Evolutionary conservation across 2,329 filamentous ascomycete genomes (phyloP), one percentile per base, ranked within the genome.

Genomic region (Diplocarpon mali): DNA sequence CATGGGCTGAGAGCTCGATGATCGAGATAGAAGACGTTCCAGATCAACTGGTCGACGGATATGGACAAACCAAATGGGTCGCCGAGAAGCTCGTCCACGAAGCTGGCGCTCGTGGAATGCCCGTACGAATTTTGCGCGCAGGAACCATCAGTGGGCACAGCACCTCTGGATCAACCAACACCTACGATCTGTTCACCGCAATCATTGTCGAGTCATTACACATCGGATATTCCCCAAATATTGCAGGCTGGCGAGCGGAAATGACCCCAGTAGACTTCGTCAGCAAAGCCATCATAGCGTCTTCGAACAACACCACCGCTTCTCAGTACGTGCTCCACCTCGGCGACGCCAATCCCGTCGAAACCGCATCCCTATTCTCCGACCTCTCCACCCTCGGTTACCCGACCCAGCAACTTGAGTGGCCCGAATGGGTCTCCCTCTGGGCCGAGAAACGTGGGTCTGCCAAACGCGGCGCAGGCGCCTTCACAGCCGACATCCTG

Each of bases 41-140:
- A 0, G 46, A 73, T 69, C 35, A 82, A 60, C 75, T 95, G 1
- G 78, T 78, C 38, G 94, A 85, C 2, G 89, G 90, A 5, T 95
- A 95, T 58, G 88, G 89, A 5, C 88, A 95, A 63, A 80, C 78
- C 53, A 95, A 95, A 65, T 95, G 87, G 86, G 83, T 69, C 17
- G 69, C 68, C 2, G 75, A 80, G 55, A 65, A 75, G 40, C 70
- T 95, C 35, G 76, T 87, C 16, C 73, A 84, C 27, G 84, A 88
- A 62, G 88, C 89, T 27, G 84, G 87, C 40, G 71, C 69, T 46
- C 76, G 85, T 46, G 89, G 89, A 3, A 74, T 95, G 6, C 69
- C 67, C 14, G 87, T 86, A 12, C 73, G 79, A 17, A 77, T 95
- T 34, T 69, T 94, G 38, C 78, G 89, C 13, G 80, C 88, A 6